A percentile compares a stretch with the other conserved stretches of the same genome.
These are phyloP conservation scores for Brassica carinata DNA, from an alignment of 345 rosid genomes.

Conservation along the genomic window DNA sequence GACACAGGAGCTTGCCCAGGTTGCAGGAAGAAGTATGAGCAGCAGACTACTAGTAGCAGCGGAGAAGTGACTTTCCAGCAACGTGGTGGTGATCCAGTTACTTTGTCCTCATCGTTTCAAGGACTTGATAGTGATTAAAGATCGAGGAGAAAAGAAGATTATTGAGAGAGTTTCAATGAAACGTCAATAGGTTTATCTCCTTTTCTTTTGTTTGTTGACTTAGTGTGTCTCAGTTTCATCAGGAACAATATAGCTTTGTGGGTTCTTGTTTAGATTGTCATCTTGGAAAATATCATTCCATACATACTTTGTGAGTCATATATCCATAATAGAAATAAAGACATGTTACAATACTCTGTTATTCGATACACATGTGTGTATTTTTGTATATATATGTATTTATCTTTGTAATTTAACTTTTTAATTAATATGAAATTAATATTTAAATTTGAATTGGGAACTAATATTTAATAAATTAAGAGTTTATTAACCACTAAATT, in stretches of 20 bases:
- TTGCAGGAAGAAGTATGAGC: constrained; percentile 42
- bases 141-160: not conserved
- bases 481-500: no score
- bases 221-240: not conserved
- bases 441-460: no score
- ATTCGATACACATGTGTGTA: no score
- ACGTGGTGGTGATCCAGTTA: constrained; percentile 14
- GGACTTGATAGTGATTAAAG: constrained; percentile 31
- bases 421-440: no score
- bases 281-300: not conserved
- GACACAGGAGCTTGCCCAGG: constrained; percentile 43
- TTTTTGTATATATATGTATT: no score
- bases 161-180: not conserved
- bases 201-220: not conserved
- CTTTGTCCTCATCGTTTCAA: constrained; percentile 31
- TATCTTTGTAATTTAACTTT: no score
- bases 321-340: not conserved
- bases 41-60: not conserved
- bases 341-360: not conserved
- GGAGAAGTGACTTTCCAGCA: constrained; percentile 30
- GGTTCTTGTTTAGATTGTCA: not conserved
- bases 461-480: no score
- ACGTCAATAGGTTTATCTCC: not conserved
- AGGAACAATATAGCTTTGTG: not conserved
- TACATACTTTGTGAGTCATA: not conserved